Evolutionary conservation across 2,329 filamentous ascomycete genomes (phyloP).

Genomic region (Curvularia spicifera): DNA sequence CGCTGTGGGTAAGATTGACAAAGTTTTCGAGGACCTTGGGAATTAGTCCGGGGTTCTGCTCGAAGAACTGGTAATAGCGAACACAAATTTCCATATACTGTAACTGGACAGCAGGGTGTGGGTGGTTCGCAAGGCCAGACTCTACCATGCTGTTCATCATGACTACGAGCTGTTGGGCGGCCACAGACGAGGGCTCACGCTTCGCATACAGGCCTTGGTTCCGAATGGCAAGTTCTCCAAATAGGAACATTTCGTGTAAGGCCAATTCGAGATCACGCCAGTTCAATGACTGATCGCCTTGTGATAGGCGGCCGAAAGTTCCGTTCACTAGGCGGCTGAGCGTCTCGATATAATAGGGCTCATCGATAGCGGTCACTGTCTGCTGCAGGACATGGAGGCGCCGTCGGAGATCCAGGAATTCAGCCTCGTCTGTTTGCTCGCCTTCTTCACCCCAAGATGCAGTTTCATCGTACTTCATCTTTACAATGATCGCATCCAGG

Average conservation of each 20-base stretch:
- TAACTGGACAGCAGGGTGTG: constrained; percentile 88
- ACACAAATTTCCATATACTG: constrained; percentile 99
- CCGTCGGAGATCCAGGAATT: constrained; percentile 94
- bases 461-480: constrained; percentile 98
- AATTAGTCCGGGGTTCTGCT: constrained; percentile 80
- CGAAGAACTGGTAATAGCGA: constrained; percentile 91
- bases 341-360: constrained; percentile 85
- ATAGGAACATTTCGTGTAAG: constrained; percentile 92
- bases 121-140: constrained; percentile 85
- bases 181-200: constrained; percentile 77
- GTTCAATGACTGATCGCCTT: constrained; percentile 74
- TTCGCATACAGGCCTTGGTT: constrained; percentile 87
- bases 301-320: constrained; percentile 81
- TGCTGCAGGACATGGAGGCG: constrained; percentile 90
- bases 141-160: constrained; percentile 98
- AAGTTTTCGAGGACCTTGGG: constrained; percentile 90
- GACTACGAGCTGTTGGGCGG: constrained; percentile 79
- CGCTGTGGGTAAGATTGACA: constrained; percentile 86
- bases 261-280: constrained; percentile 96
- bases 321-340: constrained; percentile 86
- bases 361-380: constrained; percentile 87
- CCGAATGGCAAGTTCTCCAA: constrained; percentile 91
- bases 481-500: constrained; percentile 87
- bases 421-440: constrained; percentile 93
- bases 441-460: constrained; percentile 92